These are phyloP conservation scores for Huntiella decipiens DNA, from an alignment of 2,329 filamentous ascomycete species.

Conservation along the genomic window DNA sequence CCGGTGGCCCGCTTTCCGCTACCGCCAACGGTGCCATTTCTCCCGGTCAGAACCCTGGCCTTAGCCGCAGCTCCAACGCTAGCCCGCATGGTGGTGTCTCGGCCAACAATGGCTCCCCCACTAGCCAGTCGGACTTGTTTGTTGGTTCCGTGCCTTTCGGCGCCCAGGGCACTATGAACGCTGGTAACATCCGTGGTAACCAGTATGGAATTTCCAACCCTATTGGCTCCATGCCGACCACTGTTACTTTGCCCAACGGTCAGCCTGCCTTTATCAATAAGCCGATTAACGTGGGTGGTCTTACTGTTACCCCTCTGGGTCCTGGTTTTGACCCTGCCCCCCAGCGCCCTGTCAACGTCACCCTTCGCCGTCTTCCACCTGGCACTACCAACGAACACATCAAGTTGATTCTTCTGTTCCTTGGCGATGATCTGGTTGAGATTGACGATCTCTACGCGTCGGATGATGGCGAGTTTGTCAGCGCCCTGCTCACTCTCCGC, in stretches of 20 bases:
- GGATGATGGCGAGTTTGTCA: conserved; percentile 5
- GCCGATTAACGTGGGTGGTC: background rate
- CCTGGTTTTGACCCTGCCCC: conserved; percentile 10
- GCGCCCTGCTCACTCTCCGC: conserved; percentile 5
- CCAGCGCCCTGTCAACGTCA: conserved; percentile 8
- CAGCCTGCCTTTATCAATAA: background rate
- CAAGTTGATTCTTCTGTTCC: conserved; percentile 9
- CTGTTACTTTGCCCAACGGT: background rate
- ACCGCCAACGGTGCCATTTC: background rate
- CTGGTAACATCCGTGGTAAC: background rate
- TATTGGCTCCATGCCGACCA: background rate
- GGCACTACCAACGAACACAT: conserved; percentile 5
- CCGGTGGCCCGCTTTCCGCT: background rate
- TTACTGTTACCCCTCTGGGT: background rate
- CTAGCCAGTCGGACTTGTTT: conserved; percentile 3
- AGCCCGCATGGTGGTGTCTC: background rate
- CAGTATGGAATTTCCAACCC: background rate
- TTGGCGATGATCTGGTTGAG: conserved; percentile 9
- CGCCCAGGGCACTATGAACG: background rate
- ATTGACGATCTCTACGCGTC: conserved; percentile 4
- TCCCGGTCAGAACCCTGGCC: background rate
- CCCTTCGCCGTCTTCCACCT: conserved; percentile 6
- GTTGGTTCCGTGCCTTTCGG: conserved; percentile 1
- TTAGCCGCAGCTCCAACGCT: conserved; percentile 2
- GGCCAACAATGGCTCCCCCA: background rate